Base-by-base conservation (phyloP, 1,139 yeast genomes). In the Geotrichum restrictum region DNA sequence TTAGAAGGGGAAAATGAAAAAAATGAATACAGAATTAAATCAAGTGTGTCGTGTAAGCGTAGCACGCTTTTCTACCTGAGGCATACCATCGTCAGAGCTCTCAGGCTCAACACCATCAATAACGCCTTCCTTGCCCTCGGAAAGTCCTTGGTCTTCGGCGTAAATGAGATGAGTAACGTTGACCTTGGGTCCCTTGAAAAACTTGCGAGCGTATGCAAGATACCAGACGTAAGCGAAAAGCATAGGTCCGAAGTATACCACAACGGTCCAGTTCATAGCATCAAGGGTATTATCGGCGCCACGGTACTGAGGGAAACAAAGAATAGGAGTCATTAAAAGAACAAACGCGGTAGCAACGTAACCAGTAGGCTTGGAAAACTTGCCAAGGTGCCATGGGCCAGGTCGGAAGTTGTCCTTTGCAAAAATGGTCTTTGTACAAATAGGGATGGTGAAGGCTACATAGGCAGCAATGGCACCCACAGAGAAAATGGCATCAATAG, bases 391-490 rank as follows among this genome's bases (percentile, higher is more conserved):
- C 83, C 87, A 83, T 1, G 91, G 91, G 1, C 91, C 93, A 13
- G 80, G 79, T 56, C 72, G 70, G 69, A 83, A 84, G 1, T 74
- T 70, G 19, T 77, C 69, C 54, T 78, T 70, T 11, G 84, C 77
- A 60, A 75, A 78, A 57, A 81, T 76, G 32, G 67, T 62, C 63
- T 82, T 80, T 59, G 84, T 74, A 3, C 80, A 65, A 13, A 85
- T 80, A 21, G 91, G 91, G 60, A 81, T 72, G n/a, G 81, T 76
- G 66, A 84, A 84, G 1, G 89, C 83, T 56, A 84, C 76, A 62
- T 83, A 83, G 0, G 87, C 83, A 16, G 86, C 79, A 63, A 83
- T 83, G 52, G 88, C 91, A 51, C 88, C 88, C 38, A 84, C 87
- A 0, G 87, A 82, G 70, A 85, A 85, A 54, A 83, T 81, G 47